Base-by-base conservation (phyloP, 768 basidiomycete genomes). In the Phlebiopsis flavidoalba region DNA sequence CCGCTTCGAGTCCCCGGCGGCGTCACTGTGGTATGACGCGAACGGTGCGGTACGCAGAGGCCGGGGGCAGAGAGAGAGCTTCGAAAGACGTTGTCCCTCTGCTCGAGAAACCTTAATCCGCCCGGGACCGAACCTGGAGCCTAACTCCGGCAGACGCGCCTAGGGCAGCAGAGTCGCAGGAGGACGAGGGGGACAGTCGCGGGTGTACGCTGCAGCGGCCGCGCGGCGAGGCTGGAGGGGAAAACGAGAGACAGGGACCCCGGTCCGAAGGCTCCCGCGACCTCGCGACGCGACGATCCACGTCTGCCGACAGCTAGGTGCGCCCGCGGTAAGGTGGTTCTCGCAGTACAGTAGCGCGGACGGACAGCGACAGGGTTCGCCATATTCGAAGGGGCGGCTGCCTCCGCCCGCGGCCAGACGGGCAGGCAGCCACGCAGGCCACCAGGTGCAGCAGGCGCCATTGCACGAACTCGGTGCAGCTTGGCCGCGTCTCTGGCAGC, bases 141-240 rank as follows among this genome's bases (percentile, higher is more conserved):
- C 54, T 55, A 55, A 55, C 54, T 55, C 54, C 54, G 54, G 54
- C 43, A n/a, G n/a, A n/a, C 54, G 40, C n/a, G n/a, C 5, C 19
- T 21, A n/a, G 19, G 37, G 37, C 19, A 21, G 17, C 10, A 12
- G n/a, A n/a, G n/a, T n/a, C 8, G 17, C 36, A 2, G 3, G 48
- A 35, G 8, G 36, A 15, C 53, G 53, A 24, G 53, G n/a, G 53
- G 21, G 21, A 35, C 53, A 35, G n/a, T n/a, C n/a, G n/a, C 8
- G 54, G 22, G 22, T 21, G 40, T 15, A 45, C 22, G 37, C 40
- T n/a, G 52, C 52, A 36, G 21, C n/a, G 52, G 37, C n/a, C 37
- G 36, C 33, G 21, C 36, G 33, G 24, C 19, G 33, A 33, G 24
- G 31, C 35, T 12, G 3, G 53, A 33, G 36, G 22, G n/a, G 22